These are phyloP conservation scores for Cercospora sp. DNA, from an alignment of 2,329 filamentous ascomycete genomes.

Conservation along the genomic window DNA sequence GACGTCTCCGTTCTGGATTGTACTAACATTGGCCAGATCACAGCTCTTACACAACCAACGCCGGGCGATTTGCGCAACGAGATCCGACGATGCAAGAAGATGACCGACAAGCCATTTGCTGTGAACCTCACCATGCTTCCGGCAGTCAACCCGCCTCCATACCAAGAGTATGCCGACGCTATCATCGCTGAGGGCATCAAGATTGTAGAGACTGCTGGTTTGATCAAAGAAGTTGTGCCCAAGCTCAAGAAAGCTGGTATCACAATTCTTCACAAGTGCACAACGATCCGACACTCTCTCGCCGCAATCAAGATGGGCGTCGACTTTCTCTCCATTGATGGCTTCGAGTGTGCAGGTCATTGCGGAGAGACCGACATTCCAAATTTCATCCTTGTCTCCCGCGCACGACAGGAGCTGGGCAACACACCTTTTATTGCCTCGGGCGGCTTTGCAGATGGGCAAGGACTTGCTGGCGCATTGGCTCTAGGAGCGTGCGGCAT, in stretches of 20 bases:
- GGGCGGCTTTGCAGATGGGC: conserved; percentile 89
- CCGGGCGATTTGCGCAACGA: conserved; percentile 89
- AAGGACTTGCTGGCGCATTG: conserved; percentile 85
- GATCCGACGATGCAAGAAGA: conserved; percentile 77
- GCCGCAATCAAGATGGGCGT: conserved; percentile 90
- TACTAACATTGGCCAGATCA: conserved; percentile 48
- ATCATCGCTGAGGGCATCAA: conserved; percentile 88
- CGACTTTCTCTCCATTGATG: conserved; percentile 92
- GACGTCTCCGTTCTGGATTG: background rate
- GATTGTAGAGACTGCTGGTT: conserved; percentile 86
- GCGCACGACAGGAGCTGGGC: conserved; percentile 80
- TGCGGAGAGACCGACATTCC: conserved; percentile 83
- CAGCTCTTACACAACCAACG: conserved; percentile 84
- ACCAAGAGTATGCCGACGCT: conserved; percentile 82
- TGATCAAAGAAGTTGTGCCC: conserved; percentile 81
- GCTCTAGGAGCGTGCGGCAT: conserved; percentile 86
- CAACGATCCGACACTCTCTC: conserved; percentile 89
- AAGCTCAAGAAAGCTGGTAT: conserved; percentile 77
- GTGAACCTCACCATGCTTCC: conserved; percentile 94
- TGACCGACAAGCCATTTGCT: conserved; percentile 78
- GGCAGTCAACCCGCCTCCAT: conserved; percentile 83
- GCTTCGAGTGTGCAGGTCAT: conserved; percentile 92
- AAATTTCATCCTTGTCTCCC: conserved; percentile 81
- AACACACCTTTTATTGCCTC: conserved; percentile 88
- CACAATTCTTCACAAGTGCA: conserved; percentile 92